Conservation (phyloP, 805 yeast species). For the Millerago galiae region DNA sequence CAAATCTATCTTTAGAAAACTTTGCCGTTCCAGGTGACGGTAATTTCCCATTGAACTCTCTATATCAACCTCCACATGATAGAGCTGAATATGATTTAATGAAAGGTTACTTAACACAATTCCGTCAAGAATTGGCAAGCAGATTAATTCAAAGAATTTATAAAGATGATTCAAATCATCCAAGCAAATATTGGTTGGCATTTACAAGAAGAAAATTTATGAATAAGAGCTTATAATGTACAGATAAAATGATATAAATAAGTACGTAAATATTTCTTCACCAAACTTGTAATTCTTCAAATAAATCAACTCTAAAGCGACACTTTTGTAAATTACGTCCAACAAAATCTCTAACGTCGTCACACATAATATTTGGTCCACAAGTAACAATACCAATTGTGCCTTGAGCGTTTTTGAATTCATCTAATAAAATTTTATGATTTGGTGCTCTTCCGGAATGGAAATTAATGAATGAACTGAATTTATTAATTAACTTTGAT, state of each 20-base stretch:
- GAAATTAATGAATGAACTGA: slow-evolving; percentile 26
- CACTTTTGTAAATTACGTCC: slow-evolving; percentile 35
- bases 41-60: slow-evolving; percentile 83
- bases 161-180: slow-evolving; percentile 47
- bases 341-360: slow-evolving; percentile 43
- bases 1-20: slow-evolving; percentile 79
- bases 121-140: slow-evolving; percentile 87
- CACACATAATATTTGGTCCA: slow-evolving; percentile 62
- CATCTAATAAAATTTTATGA: slow-evolving; percentile 31
- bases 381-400: slow-evolving; percentile 52
- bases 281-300: slow-evolving; percentile 77
- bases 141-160: slow-evolving; percentile 74
- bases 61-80: slow-evolving; percentile 67
- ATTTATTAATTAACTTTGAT: slow-evolving; percentile 4
- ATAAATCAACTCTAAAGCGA: slow-evolving; percentile 55
- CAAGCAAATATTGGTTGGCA: slow-evolving; percentile 94
- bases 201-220: slow-evolving; percentile 92
- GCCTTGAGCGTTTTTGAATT: slow-evolving; percentile 34
- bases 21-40: slow-evolving; percentile 94
- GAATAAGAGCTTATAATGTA: slow-evolving; percentile 71
- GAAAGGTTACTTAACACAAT: slow-evolving; percentile 78
- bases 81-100: slow-evolving; percentile 73
- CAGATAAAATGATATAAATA: not conserved
- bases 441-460: slow-evolving; percentile 43
- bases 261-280: slow-evolving; percentile 16